Evolutionary conservation across 1,139 yeast genomes (phyloP).

Genomic region (Scheffersomyces illinoinensis): DNA sequence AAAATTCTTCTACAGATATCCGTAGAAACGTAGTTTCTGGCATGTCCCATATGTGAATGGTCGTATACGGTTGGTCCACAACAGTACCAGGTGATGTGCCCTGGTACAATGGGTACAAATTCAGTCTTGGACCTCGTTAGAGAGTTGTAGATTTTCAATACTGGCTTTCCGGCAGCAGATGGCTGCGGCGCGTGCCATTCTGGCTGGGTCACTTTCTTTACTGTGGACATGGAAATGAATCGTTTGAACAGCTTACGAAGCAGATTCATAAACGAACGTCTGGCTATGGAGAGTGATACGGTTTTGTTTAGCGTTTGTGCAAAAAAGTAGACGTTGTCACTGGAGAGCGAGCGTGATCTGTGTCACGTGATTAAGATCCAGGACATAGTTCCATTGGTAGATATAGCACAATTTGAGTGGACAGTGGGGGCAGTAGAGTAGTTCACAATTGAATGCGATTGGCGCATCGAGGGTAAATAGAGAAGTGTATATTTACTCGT

Average conservation of each 20-base stretch:
- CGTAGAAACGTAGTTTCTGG: slow-evolving; percentile 91
- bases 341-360: neutral
- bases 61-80: slow-evolving; percentile 99
- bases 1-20: slow-evolving; percentile 89
- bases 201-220: slow-evolving; percentile 33
- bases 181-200: slow-evolving; percentile 36
- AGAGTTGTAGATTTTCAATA: slow-evolving; percentile 62
- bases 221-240: neutral
- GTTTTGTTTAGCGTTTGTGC: neutral
- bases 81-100: slow-evolving; percentile 87
- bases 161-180: slow-evolving; percentile 15
- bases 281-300: neutral
- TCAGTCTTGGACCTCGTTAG: slow-evolving; percentile 79
- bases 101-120: slow-evolving; percentile 63
- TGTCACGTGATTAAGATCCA: neutral
- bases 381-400: neutral
- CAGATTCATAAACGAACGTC: neutral
- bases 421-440: neutral
- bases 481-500: neutral
- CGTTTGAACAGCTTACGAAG: neutral
- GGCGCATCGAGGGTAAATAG: neutral
- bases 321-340: neutral
- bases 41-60: slow-evolving; percentile 99
- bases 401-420: no score
- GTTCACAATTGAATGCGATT: neutral